Conservation (phyloP, 192 early-diverging fungal species). For the Backusella mclennaniae region DNA sequence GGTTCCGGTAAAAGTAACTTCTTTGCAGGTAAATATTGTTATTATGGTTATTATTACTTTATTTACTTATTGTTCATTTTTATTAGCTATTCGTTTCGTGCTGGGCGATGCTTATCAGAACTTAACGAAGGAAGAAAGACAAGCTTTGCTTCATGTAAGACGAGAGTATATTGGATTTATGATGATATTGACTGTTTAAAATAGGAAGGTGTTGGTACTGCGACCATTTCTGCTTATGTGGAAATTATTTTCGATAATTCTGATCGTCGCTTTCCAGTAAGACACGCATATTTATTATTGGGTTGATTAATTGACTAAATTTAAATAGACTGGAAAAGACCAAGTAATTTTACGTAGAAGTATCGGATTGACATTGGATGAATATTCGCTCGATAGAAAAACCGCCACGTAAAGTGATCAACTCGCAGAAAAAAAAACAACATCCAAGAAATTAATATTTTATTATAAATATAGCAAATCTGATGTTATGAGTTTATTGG, state of each 20-base stretch:
- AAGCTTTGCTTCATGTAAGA: constrained; percentile 85
- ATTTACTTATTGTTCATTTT: neutral
- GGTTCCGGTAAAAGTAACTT: constrained; percentile 98
- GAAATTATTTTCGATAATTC: constrained; percentile 96
- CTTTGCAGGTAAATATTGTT: constrained; percentile 71
- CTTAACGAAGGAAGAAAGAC: constrained; percentile 91
- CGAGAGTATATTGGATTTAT: neutral
- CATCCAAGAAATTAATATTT: neutral
- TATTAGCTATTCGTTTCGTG: constrained; percentile 89
- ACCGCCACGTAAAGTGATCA: constrained; percentile 65
- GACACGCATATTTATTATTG: constrained; percentile 7
- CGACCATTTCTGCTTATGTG: constrained; percentile 94
- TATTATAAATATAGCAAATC: constrained; percentile 59
- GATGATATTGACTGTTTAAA: neutral
- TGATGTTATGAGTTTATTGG: constrained; percentile 92
- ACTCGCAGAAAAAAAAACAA: neutral
- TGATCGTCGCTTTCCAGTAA: constrained; percentile 92
- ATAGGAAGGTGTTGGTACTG: constrained; percentile 87
- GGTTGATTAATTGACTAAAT: neutral
- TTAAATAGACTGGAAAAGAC: constrained; percentile 77
- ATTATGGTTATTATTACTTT: too few species aligned
- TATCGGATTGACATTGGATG: constrained; percentile 96
- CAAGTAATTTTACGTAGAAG: constrained; percentile 89
- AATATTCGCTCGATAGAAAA: constrained; percentile 96
- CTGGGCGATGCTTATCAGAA: constrained; percentile 94